Percentiles rank a stretch among this genome's conserved stretches.
These are phyloP conservation scores for Scopulariopsis brevicaulis DNA, from an alignment of 2,329 filamentous ascomycete species.

Conservation along the genomic window DNA sequence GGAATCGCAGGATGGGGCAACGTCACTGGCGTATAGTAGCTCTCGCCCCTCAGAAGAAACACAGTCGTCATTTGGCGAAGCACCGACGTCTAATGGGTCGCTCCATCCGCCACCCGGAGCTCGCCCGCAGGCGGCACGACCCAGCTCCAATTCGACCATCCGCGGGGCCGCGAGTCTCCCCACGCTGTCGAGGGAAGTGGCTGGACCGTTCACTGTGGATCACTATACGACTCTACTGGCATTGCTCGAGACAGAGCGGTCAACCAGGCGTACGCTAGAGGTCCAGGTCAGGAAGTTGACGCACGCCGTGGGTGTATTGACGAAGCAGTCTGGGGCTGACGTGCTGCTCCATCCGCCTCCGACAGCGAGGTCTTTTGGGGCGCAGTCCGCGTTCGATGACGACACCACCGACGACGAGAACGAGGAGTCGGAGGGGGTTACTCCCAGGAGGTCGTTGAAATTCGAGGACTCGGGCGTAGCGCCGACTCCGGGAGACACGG, in stretches of 20 bases:
- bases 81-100: constrained; percentile 31
- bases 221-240: constrained; percentile 37
- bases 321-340: constrained; percentile 9
- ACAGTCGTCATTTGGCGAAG: constrained; percentile 32
- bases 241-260: constrained; percentile 45
- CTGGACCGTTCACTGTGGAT: constrained; percentile 24
- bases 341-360: background rate
- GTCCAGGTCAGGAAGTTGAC: constrained; percentile 41
- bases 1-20: background rate
- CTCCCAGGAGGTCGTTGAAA: constrained; percentile 3
- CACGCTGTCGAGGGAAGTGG: constrained; percentile 19
- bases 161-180: constrained; percentile 34
- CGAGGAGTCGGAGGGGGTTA: constrained; percentile 11
- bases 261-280: constrained; percentile 43
- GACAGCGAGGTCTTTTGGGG: constrained; percentile 3
- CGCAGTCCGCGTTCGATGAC: constrained; percentile 4
- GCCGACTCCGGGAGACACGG: constrained; percentile 17
- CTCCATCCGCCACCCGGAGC: constrained; percentile 22
- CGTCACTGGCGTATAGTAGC: constrained; percentile 5
- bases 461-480: constrained; percentile 23
- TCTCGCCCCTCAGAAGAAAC: constrained; percentile 29
- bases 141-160: constrained; percentile 33
- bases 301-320: constrained; percentile 34
- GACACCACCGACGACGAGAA: constrained; percentile 5
- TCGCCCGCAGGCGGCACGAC: constrained; percentile 13